Evolutionary conservation across 306 rosid genomes (phyloP), one percentile per base, ranked within the genome.

Genomic region (Gillenia trifoliata): DNA sequence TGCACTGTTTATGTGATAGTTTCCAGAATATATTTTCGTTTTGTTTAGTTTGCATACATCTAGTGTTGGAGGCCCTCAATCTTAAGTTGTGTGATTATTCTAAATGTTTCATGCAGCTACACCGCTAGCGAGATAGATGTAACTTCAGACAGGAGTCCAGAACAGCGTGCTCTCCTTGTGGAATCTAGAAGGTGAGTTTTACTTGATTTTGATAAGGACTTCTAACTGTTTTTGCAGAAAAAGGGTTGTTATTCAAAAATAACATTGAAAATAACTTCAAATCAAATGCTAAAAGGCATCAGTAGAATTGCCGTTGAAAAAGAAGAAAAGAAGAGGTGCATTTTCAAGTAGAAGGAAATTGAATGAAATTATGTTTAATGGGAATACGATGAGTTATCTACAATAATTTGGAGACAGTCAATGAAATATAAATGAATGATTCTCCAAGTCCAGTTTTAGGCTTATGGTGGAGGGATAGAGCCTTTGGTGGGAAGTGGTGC

Each of bases 101-200:
- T 28, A 40, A 45, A 23, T 73, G 43, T 30, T 69, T 68, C 56
- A 62, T 77, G 79, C 92, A 93, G 98, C 79, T 85, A 88, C 85
- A 85, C 96, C n/a, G 86, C 84, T 19, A 72, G 84, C 5, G 97
- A 91, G 87, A 34, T 75, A 62, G 90, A 81, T 78, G 66, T 66
- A 31, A 71, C 68, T 64, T 91, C 90, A 57, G 88, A 83, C 60
- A 88, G 83, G 77, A 77, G 75, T 83, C 83, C 80, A 11, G 97
- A 93, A 81, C 97, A 86, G 80, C 96, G 81, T 74, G 91, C 98
- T 66, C 84, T 88, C 71, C 98, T 93, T 71, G 85, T 86, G 79
- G 91, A 91, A 71, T 88, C 98, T 25, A 93, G 88, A 85, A 89
- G 97, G 98, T 91, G 75, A 77, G 71, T 77, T 82, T 25, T 77